A percentile compares a stretch with the other conserved stretches of the same genome.
Conservation (phyloP, 805 yeast species). For the Limtongia smithiae region DNA sequence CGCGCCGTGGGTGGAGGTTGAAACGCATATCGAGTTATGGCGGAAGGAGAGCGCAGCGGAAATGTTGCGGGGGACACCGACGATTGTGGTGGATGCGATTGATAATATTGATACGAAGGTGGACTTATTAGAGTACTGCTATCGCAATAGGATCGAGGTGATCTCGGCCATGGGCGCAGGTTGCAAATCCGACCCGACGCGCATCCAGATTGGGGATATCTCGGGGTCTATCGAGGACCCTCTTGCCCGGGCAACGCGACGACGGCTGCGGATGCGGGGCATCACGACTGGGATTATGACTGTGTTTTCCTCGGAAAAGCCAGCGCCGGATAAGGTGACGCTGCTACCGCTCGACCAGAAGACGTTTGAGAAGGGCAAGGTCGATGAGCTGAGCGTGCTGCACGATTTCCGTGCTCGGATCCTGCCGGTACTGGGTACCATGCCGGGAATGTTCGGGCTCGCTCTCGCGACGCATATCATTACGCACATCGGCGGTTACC, state of each 20-base stretch:
- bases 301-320: constrained; percentile 92
- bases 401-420: constrained; percentile 90
- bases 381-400: constrained; percentile 81
- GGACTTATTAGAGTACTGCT: constrained; percentile 74
- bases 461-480: constrained; percentile 81
- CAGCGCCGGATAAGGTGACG: constrained; percentile 90
- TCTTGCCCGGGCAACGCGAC: constrained; percentile 78
- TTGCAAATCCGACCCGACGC: constrained; percentile 89
- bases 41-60: constrained; percentile 57
- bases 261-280: constrained; percentile 77
- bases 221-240: constrained; percentile 93
- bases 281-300: constrained; percentile 74
- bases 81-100: constrained; percentile 87
- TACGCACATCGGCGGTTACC: constrained; percentile 75
- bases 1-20: constrained; percentile 93
- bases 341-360: constrained; percentile 80
- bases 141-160: constrained; percentile 57
- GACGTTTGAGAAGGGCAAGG: constrained; percentile 74
- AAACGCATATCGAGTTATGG: constrained; percentile 76
- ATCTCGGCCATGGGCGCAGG: constrained; percentile 97
- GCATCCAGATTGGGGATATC: constrained; percentile 85
- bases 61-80: constrained; percentile 57
- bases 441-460: constrained; percentile 95
- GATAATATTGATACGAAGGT: constrained; percentile 97
- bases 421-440: constrained; percentile 90